These are phyloP conservation scores for Pneumocystis sp. DNA, from an alignment of 1,139 yeast species.

Conservation along the genomic window DNA sequence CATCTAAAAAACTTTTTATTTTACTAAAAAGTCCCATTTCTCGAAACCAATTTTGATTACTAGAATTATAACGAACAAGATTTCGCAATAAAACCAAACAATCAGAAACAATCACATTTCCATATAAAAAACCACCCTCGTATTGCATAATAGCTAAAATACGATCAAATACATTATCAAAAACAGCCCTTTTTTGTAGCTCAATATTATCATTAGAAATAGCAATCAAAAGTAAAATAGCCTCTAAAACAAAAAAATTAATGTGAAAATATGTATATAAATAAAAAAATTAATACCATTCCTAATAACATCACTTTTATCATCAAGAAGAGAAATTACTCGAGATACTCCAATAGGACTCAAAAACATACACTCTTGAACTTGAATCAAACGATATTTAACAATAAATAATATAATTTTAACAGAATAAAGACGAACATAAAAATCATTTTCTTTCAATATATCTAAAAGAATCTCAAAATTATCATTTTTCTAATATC, in stretches of 20 bases:
- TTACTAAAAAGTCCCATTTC: constrained; percentile 45
- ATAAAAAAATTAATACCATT: constrained; percentile 27
- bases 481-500: constrained; percentile 33
- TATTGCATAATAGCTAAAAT: constrained; percentile 61
- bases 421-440: constrained; percentile 60
- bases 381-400: constrained; percentile 55
- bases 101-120: constrained; percentile 70
- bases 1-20: neutral
- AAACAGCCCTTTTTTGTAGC: constrained; percentile 84
- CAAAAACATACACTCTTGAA: constrained; percentile 58
- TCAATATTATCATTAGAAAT: constrained; percentile 70
- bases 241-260: constrained; percentile 18
- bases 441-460: constrained; percentile 50
- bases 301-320: constrained; percentile 71
- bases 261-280: neutral
- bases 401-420: constrained; percentile 77
- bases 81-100: constrained; percentile 63
- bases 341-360: constrained; percentile 71
- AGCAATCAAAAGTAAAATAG: constrained; percentile 58
- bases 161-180: constrained; percentile 80
- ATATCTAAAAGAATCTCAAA: constrained; percentile 45
- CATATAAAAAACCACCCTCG: constrained; percentile 85
- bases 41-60: constrained; percentile 76
- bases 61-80: constrained; percentile 64
- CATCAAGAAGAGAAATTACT: constrained; percentile 54